phyloP scores from a whole-genome alignment of 2,329 filamentous ascomycete genomes.

The Calonectria hongkongensis region DNA sequence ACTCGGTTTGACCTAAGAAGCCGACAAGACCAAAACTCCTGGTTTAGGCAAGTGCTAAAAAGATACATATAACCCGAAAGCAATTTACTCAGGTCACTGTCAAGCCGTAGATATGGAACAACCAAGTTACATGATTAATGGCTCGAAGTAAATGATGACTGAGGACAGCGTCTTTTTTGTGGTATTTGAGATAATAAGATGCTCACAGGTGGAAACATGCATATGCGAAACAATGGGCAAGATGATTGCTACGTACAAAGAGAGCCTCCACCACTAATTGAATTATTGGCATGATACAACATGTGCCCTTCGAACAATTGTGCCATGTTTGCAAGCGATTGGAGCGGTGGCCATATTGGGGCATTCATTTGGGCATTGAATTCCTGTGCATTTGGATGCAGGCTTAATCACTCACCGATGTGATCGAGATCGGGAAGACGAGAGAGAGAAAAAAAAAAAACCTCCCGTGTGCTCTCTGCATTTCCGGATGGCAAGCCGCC shows the following conservation, averaged over 20 bases:
- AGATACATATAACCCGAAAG: too few species aligned
- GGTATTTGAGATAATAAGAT: too few species aligned
- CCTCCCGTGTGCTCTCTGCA: not conserved
- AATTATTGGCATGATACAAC: not conserved
- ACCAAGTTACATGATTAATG: too few species aligned
- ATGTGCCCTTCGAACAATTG: not conserved
- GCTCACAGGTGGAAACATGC: too few species aligned
- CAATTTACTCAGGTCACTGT: too few species aligned
- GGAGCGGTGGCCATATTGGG: not conserved
- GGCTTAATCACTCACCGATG: not conserved
- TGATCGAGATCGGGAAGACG: not conserved
- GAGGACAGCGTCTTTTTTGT: too few species aligned
- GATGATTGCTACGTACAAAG: not conserved
- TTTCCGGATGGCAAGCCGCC: not conserved
- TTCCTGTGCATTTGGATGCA: not conserved
- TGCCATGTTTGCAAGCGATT: not conserved
- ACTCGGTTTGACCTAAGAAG: too few species aligned
- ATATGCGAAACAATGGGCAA: too few species aligned
- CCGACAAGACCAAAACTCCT: too few species aligned
- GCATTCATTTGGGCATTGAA: not conserved
- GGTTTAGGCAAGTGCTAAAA: too few species aligned
- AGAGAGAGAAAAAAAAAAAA: not conserved
- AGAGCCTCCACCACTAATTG: not conserved
- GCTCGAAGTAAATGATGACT: too few species aligned
- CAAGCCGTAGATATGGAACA: too few species aligned